Conservation (phyloP, 139 green algal species). For the Picochlorum sp. region DNA sequence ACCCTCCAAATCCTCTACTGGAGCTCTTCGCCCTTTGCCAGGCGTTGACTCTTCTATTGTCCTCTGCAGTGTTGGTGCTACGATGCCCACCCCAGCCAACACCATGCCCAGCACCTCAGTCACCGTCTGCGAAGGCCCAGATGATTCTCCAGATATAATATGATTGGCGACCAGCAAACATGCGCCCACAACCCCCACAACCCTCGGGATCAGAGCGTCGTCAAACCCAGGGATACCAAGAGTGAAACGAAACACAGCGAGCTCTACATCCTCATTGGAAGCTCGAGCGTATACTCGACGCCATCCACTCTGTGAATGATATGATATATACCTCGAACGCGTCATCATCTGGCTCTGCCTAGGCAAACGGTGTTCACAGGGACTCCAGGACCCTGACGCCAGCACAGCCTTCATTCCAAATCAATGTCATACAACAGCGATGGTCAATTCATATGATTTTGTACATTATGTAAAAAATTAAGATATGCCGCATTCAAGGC, state of each 20-base stretch:
- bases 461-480: too few species aligned
- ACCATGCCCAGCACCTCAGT: slow-evolving; percentile 53
- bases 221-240: slow-evolving; percentile 83
- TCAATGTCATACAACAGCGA: too few species aligned
- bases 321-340: too few species aligned
- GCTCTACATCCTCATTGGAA: slow-evolving; percentile 48
- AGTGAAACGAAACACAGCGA: slow-evolving; percentile 85
- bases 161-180: slow-evolving; percentile 64
- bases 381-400: neutral
- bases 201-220: slow-evolving; percentile 63
- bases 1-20: slow-evolving; percentile 33
- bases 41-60: slow-evolving; percentile 53
- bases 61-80: slow-evolving; percentile 58
- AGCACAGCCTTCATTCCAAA: too few species aligned
- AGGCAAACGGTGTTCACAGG: neutral
- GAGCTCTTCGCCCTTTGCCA: slow-evolving; percentile 42
- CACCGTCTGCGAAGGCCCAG: slow-evolving; percentile 11
- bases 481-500: too few species aligned
- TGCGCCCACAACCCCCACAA: slow-evolving; percentile 50
- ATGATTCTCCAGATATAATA: slow-evolving; percentile 16
- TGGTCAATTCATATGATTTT: too few species aligned
- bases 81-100: slow-evolving; percentile 49
- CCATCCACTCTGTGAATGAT: too few species aligned
- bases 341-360: too few species aligned
- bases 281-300: too few species aligned